A percentile compares a stretch with the other conserved stretches of the same genome.
Evolutionary conservation across 805 yeast genomes (phyloP).

Genomic region (Cyberlindnera misumaiensis): DNA sequence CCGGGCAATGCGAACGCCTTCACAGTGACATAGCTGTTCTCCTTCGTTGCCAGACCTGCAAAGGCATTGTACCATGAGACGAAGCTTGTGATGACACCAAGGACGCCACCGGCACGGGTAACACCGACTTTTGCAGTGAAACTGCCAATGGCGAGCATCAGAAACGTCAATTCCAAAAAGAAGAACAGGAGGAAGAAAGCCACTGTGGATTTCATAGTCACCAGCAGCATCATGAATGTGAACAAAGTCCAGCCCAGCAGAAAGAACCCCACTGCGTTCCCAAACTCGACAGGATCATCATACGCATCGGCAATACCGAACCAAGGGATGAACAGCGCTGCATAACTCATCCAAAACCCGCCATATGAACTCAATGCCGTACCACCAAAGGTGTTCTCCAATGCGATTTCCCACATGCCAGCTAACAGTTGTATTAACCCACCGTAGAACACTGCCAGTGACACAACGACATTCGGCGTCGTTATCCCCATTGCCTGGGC

Average conservation of each 20-base stretch:
- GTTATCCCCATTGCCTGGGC: conserved; percentile 47
- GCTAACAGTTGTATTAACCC: conserved; percentile 54
- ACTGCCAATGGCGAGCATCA: conserved; percentile 47
- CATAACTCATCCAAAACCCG: conserved; percentile 64
- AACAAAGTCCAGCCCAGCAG: conserved; percentile 59
- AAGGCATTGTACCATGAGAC: conserved; percentile 56
- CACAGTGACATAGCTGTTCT: conserved; percentile 39
- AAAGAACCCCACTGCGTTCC: conserved; percentile 52
- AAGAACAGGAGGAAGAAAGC: conserved; percentile 55
- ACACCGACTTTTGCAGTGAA: conserved; percentile 36
- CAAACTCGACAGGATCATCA: conserved; percentile 29
- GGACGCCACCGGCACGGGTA: conserved; percentile 48
- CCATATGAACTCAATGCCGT: conserved; percentile 59
- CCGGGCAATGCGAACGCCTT: conserved; percentile 29
- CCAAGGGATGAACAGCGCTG: conserved; percentile 49
- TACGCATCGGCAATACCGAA: conserved; percentile 58
- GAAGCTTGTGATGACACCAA: conserved; percentile 47
- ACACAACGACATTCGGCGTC: conserved; percentile 47
- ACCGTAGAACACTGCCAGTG: conserved; percentile 56
- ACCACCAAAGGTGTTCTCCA: conserved; percentile 64
- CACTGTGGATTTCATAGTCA: conserved; percentile 59
- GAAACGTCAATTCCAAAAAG: conserved; percentile 45
- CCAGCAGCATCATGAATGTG: conserved; percentile 44
- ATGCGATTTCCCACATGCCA: conserved; percentile 59
- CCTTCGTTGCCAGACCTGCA: conserved; percentile 52